These are phyloP conservation scores for Lachancea lanzarotensis DNA, from an alignment of 805 yeast species.

Conservation along the genomic window DNA sequence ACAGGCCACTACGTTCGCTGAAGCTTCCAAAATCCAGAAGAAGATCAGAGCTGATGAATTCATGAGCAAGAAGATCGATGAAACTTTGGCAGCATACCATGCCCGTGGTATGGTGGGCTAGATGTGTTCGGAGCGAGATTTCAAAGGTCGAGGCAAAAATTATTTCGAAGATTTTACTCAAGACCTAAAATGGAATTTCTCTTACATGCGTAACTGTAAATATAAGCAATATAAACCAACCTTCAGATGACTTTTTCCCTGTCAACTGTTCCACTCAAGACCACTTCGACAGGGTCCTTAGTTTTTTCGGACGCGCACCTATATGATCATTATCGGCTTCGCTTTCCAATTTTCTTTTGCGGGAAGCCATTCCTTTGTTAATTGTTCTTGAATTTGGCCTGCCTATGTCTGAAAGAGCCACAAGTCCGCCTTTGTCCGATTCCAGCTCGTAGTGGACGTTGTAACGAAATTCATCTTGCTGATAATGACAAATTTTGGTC, in stretches of 20 bases:
- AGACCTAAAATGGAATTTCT: no score
- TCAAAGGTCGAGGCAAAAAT: no score
- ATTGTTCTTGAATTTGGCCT: neutral
- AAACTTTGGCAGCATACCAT: conserved; percentile 42
- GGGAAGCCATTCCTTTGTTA: neutral
- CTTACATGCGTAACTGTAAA: conserved; percentile 5
- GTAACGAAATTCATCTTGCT: neutral
- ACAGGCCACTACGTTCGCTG: conserved; percentile 86
- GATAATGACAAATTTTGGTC: neutral
- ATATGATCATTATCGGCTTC: neutral
- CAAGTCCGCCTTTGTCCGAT: conserved; percentile 1
- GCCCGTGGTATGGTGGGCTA: conserved; percentile 27
- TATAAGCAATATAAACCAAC: neutral
- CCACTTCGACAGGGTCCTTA: neutral
- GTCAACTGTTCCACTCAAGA: neutral
- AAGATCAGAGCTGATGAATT: conserved; percentile 66
- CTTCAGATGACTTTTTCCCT: no score
- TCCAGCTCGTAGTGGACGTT: neutral
- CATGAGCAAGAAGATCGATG: conserved; percentile 55
- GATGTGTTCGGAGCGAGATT: neutral
- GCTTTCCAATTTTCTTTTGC: neutral
- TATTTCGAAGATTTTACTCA: neutral
- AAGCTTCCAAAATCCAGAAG: conserved; percentile 86
- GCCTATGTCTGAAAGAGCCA: neutral
- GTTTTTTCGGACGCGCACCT: neutral